A percentile compares a stretch with the other conserved stretches of the same genome.
phyloP scores from a whole-genome alignment of 2,329 filamentous ascomycete species.

The Arthrobotrys iridis region DNA sequence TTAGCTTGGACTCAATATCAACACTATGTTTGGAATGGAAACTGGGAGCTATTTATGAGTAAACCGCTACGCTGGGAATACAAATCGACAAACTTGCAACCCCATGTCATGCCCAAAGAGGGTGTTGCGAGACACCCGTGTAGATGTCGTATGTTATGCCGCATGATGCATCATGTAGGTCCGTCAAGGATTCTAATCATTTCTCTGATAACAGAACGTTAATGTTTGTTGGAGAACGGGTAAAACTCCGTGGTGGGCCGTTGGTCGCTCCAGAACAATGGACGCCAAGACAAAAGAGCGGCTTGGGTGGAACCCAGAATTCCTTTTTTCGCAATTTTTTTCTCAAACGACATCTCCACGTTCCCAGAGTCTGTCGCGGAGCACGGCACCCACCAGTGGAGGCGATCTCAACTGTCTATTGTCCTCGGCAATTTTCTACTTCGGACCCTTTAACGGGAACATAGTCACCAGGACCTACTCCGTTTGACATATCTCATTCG shows the following conservation, averaged over 20 bases:
- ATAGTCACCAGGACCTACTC: not conserved
- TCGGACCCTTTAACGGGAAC: not conserved
- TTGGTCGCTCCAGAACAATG: not conserved
- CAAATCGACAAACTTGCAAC: not conserved
- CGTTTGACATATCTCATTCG: slow-evolving; percentile 28
- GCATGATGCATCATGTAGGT: slow-evolving; percentile 30
- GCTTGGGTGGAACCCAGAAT: slow-evolving; percentile 17
- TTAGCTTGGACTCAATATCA: too few relatives aligned
- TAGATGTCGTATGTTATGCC: slow-evolving; percentile 1
- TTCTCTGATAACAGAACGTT: slow-evolving; percentile 9
- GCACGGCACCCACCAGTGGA: not conserved
- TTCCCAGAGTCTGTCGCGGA: not conserved
- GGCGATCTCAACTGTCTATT: slow-evolving; percentile 7
- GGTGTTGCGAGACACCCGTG: slow-evolving; percentile 36
- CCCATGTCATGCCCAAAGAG: slow-evolving; percentile 8
- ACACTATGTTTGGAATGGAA: too few relatives aligned
- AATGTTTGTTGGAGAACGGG: slow-evolving; percentile 18
- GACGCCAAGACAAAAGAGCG: slow-evolving; percentile 23
- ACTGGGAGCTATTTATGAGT: too few relatives aligned
- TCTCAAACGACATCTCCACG: slow-evolving; percentile 20
- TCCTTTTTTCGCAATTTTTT: slow-evolving; percentile 55
- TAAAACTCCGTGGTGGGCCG: slow-evolving; percentile 11
- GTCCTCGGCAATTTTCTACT: slow-evolving; percentile 14
- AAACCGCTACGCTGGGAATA: too few relatives aligned
- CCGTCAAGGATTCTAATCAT: slow-evolving; percentile 25